These are phyloP conservation scores for Pseudonitzschia pungens DNA, from an alignment of 108 stramenopile genomes.

Conservation along the genomic window DNA sequence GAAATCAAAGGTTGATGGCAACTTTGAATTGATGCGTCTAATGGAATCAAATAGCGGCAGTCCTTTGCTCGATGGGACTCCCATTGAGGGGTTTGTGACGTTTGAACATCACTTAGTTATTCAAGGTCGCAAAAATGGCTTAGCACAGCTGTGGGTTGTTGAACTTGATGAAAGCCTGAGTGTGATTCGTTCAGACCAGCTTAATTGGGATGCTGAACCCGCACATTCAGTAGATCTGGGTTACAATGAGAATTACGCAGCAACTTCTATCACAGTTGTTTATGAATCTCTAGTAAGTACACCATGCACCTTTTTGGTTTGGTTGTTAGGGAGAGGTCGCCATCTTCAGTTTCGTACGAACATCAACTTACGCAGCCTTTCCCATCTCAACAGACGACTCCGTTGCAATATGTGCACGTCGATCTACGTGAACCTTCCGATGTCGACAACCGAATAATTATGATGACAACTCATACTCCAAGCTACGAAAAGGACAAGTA, in stretches of 20 bases:
- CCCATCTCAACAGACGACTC: slow-evolving; percentile 63
- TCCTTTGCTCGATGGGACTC: slow-evolving; percentile 3
- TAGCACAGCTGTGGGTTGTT: slow-evolving; percentile 55
- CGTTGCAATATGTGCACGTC: slow-evolving; percentile 60
- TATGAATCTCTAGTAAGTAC: slow-evolving; percentile 14
- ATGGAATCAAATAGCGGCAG: background rate
- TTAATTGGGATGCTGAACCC: background rate
- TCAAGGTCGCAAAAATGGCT: slow-evolving; percentile 50
- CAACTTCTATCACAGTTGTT: background rate
- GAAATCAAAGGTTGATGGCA: background rate
- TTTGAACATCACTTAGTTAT: slow-evolving; percentile 49
- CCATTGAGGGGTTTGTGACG: slow-evolving; percentile 42
- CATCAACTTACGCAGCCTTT: slow-evolving; percentile 7
- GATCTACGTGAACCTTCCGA: slow-evolving; percentile 47
- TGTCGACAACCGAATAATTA: slow-evolving; percentile 29
- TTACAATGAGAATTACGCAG: background rate
- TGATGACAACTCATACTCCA: slow-evolving; percentile 75
- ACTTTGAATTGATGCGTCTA: background rate
- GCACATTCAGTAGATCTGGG: background rate
- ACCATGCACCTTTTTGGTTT: slow-evolving; percentile 24
- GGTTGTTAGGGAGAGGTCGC: background rate
- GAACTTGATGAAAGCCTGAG: background rate
- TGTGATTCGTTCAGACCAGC: background rate
- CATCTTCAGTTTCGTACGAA: slow-evolving; percentile 38
- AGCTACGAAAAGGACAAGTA: slow-evolving; percentile 69